Evolutionary conservation across 352 stramenopile species (phyloP).

Genomic region (Globisporangium nodosum): DNA sequence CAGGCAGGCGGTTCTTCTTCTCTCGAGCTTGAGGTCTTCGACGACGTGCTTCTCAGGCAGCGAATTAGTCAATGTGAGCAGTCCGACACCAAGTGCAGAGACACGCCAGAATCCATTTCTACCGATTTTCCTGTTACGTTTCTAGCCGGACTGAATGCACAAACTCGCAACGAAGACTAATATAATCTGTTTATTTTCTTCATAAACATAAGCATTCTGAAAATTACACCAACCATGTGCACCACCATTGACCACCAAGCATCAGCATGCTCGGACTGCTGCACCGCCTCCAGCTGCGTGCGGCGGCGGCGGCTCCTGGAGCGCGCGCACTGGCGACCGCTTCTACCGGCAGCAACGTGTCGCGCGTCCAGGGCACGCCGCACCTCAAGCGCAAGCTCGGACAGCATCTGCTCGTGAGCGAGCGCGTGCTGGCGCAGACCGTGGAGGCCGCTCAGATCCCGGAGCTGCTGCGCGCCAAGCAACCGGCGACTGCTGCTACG

Average conservation of each 20-base stretch:
- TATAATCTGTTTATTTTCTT: too few relatives aligned
- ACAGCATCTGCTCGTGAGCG: constrained; percentile 72
- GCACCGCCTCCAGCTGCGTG: constrained; percentile 38
- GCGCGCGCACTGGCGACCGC: not conserved
- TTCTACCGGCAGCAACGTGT: constrained; percentile 23
- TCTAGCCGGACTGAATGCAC: too few relatives aligned
- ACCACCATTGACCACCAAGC: not conserved
- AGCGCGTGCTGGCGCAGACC: constrained; percentile 57
- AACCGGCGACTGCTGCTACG: not conserved
- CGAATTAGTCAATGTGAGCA: too few relatives aligned
- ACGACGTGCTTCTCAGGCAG: too few relatives aligned
- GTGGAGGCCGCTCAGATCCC: constrained; percentile 53
- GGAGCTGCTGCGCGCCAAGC: constrained; percentile 18
- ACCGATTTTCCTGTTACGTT: too few relatives aligned
- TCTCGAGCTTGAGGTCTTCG: not conserved
- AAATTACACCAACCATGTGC: too few relatives aligned
- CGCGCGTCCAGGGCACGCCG: constrained; percentile 44
- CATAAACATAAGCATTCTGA: too few relatives aligned
- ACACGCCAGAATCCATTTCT: too few relatives aligned
- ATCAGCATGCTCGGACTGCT: not conserved
- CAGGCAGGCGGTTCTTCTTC: not conserved
- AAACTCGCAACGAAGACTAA: too few relatives aligned
- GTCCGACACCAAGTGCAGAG: too few relatives aligned
- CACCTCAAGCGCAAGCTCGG: constrained; percentile 80
- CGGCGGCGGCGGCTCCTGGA: not conserved